A percentile compares a stretch with the other conserved stretches of the same genome.
phyloP scores from a whole-genome alignment of 768 basidiomycete species.

The Boletus fagicola region DNA sequence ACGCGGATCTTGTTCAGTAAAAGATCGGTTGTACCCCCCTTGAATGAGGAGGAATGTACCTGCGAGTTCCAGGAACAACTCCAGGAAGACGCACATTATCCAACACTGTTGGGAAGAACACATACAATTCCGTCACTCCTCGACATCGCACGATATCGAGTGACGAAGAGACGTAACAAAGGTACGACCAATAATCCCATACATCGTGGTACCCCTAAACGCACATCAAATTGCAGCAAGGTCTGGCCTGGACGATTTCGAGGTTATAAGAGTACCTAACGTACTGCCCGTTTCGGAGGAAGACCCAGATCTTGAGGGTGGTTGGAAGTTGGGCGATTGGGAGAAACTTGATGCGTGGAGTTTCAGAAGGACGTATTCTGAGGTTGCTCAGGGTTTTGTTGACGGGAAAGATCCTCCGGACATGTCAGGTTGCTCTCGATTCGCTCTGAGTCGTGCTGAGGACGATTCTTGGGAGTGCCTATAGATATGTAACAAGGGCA shows the following conservation, averaged over 20 bases:
- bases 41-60: background rate
- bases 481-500: background rate
- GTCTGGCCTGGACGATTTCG: slow-evolving; percentile 20
- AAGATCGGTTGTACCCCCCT: background rate
- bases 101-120: background rate
- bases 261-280: slow-evolving; percentile 22
- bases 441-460: background rate
- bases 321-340: slow-evolving; percentile 18
- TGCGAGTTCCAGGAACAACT: background rate
- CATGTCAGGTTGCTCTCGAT: background rate
- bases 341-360: slow-evolving; percentile 19
- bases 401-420: slow-evolving; percentile 2
- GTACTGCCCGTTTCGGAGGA: slow-evolving; percentile 18
- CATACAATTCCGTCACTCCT: slow-evolving; percentile 5
- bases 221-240: slow-evolving; percentile 6
- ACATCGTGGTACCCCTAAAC: background rate
- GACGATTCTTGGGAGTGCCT: slow-evolving; percentile 19
- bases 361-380: slow-evolving; percentile 23
- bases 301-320: background rate
- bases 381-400: slow-evolving; percentile 17
- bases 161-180: background rate
- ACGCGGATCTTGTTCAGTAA: slow-evolving; percentile 7
- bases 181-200: background rate
- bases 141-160: slow-evolving; percentile 3
- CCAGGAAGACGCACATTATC: background rate